These are phyloP conservation scores for Azolla pinnata DNA, from an alignment of 75 land plant species.

Conservation along the genomic window DNA sequence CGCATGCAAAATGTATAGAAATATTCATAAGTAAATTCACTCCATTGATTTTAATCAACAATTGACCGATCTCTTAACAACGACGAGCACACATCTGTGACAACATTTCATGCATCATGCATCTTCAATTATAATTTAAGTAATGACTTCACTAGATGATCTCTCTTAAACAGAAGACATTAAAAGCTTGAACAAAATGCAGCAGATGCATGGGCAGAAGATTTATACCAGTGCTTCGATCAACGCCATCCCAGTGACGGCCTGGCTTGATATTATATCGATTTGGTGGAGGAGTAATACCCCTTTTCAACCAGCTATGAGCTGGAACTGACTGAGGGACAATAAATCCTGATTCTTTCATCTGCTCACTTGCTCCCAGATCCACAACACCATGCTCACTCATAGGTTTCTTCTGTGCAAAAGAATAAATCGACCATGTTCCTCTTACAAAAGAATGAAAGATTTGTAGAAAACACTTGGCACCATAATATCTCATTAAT, in stretches of 20 bases:
- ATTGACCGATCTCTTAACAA: too few relatives aligned
- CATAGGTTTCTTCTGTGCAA: constrained; percentile 37
- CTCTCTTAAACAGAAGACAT: background rate
- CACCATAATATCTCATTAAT: too few relatives aligned
- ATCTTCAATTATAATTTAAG: too few relatives aligned
- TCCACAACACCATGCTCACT: constrained; percentile 40
- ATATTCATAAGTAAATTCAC: too few relatives aligned
- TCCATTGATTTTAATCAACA: too few relatives aligned
- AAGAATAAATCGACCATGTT: background rate
- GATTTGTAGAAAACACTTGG: background rate
- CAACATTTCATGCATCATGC: too few relatives aligned
- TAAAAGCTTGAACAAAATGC: too few relatives aligned
- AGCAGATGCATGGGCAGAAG: too few relatives aligned
- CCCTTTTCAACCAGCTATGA: constrained; percentile 87
- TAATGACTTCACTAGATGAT: background rate
- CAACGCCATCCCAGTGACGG: constrained; percentile 98
- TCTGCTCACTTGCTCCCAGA: constrained; percentile 57
- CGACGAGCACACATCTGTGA: too few relatives aligned
- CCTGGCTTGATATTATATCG: constrained; percentile 91
- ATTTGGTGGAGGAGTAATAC: constrained; percentile 62
- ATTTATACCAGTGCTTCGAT: constrained; percentile 86
- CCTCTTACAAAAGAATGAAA: background rate
- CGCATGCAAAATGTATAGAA: too few relatives aligned
- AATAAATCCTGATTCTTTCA: constrained; percentile 90
- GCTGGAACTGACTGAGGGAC: constrained; percentile 73